phyloP scores from a whole-genome alignment of 176 grass and related monocot species.

The Triticum timopheevii region DNA sequence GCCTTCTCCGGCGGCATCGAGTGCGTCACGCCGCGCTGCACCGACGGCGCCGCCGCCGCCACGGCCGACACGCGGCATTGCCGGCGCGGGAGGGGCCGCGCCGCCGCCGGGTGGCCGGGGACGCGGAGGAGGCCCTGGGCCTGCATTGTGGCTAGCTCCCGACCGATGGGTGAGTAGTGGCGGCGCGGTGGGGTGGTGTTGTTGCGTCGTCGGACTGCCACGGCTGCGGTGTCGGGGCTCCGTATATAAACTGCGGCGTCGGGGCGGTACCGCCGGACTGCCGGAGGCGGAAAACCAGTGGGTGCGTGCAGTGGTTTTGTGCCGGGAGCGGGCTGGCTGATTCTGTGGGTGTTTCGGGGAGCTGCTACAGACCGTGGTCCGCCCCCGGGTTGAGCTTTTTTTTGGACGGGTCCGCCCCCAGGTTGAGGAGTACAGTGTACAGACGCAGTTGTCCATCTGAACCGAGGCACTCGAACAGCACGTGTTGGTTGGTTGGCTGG shows the following conservation, averaged over 20 bases:
- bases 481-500: background rate
- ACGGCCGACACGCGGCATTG: constrained; percentile 21
- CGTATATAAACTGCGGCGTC: background rate
- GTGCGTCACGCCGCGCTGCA: constrained; percentile 49
- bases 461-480: background rate
- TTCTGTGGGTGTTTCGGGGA: constrained; percentile 40
- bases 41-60: background rate
- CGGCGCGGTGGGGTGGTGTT: background rate
- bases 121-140: constrained; percentile 4
- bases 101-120: background rate
- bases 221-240: background rate
- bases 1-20: constrained; percentile 92
- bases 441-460: background rate
- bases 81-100: background rate
- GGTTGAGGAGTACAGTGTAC: background rate
- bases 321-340: background rate
- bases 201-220: background rate
- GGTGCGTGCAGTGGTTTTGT: constrained; percentile 45
- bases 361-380: background rate
- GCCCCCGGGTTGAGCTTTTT: constrained; percentile 8
- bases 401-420: too few relatives aligned
- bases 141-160: constrained; percentile 29
- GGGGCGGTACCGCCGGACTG: background rate
- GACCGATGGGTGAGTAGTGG: background rate
- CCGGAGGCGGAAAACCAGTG: constrained; percentile 39